Conservation (phyloP, 1,284 basidiomycete species). For the Fistulinella cinereoalba region DNA sequence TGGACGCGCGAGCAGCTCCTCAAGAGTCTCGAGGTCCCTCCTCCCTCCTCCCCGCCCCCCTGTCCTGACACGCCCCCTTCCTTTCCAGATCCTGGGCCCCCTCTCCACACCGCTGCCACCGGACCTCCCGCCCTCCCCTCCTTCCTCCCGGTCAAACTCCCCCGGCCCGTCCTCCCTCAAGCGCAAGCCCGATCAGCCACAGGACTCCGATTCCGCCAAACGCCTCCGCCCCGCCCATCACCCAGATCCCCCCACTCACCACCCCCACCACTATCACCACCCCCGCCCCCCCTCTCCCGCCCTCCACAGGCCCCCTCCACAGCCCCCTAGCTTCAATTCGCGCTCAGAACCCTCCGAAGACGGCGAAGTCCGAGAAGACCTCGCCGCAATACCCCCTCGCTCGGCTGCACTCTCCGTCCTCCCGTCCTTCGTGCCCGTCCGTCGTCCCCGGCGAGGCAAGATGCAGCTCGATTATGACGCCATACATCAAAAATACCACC, state of each 20-base stretch:
- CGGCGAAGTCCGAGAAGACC: constrained; percentile 52
- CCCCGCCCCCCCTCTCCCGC: constrained; percentile 23
- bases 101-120: constrained; percentile 56
- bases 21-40: constrained; percentile 52
- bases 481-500: constrained; percentile 62
- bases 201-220: constrained; percentile 50
- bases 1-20: constrained; percentile 61
- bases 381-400: constrained; percentile 24
- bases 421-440: constrained; percentile 54
- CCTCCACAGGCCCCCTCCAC: constrained; percentile 31
- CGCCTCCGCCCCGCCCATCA: constrained; percentile 49
- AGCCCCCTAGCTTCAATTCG: constrained; percentile 29
- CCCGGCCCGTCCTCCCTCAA: constrained; percentile 51
- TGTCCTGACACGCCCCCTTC: constrained; percentile 17
- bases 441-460: constrained; percentile 60
- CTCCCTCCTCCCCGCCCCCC: constrained; percentile 2
- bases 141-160: constrained; percentile 59
- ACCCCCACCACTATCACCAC: constrained; percentile 32
- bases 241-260: constrained; percentile 34
- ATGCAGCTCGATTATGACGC: constrained; percentile 46
- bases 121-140: constrained; percentile 64
- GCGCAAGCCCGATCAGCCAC: constrained; percentile 55
- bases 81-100: constrained; percentile 54
- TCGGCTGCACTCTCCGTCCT: constrained; percentile 33
- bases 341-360: constrained; percentile 56